Conservation (phyloP, 495 filamentous ascomycete species). For the Neurospora sp. region DNA sequence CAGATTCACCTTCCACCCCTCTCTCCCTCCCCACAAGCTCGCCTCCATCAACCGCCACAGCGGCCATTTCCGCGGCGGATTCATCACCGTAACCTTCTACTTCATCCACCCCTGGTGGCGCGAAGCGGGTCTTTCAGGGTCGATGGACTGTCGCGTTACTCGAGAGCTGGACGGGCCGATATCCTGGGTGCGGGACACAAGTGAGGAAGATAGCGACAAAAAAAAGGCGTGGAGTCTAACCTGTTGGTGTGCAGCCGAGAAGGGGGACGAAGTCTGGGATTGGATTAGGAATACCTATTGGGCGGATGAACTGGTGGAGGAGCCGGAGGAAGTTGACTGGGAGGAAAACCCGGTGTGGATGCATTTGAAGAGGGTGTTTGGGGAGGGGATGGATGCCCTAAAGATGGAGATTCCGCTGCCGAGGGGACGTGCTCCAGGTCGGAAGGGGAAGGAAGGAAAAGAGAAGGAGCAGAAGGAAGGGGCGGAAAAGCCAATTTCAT, state of each 20-base stretch:
- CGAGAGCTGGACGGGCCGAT: constrained; percentile 24
- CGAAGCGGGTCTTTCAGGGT: constrained; percentile 18
- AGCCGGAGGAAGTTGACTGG: background rate
- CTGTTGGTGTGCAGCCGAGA: background rate
- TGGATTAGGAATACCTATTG: constrained; percentile 29
- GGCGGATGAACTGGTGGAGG: constrained; percentile 11
- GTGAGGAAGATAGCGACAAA: constrained; percentile 4
- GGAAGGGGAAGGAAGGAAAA: background rate
- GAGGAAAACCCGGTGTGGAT: background rate
- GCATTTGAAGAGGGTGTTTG: constrained; percentile 3
- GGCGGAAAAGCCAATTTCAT: background rate
- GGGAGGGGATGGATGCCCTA: background rate
- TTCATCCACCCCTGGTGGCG: constrained; percentile 34
- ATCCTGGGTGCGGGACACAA: constrained; percentile 31
- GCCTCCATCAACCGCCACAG: constrained; percentile 11
- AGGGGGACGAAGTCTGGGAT: background rate
- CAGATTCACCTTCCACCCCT: constrained; percentile 11
- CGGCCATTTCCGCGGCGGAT: constrained; percentile 23
- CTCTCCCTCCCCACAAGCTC: constrained; percentile 1
- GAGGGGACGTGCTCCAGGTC: background rate
- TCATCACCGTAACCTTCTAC: constrained; percentile 16
- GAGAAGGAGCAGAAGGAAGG: background rate
- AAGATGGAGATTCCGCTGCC: background rate
- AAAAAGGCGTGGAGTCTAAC: background rate
- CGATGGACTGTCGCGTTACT: constrained; percentile 14